Evolutionary conservation across 2,329 filamentous ascomycete genomes (phyloP).

Genomic region (Penicillium occitanis): DNA sequence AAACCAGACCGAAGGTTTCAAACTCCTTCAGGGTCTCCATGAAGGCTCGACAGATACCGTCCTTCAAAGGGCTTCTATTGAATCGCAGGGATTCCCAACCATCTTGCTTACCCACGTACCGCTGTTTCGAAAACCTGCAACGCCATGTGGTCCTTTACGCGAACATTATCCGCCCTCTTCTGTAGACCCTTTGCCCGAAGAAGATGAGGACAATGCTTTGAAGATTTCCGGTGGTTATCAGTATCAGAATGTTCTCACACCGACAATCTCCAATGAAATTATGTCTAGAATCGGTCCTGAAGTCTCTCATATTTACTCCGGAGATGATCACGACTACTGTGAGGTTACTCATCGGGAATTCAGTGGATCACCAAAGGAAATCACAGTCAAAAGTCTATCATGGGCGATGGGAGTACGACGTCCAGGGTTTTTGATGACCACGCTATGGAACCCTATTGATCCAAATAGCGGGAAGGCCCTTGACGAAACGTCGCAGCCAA

Average conservation of each 20-base stretch:
- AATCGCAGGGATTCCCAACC: slow-evolving; percentile 69
- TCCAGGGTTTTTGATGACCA: slow-evolving; percentile 84
- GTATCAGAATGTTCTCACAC: slow-evolving; percentile 90
- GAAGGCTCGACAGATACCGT: slow-evolving; percentile 52
- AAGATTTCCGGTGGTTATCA: slow-evolving; percentile 79
- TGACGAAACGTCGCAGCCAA: slow-evolving; percentile 39
- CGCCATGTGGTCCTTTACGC: slow-evolving; percentile 81
- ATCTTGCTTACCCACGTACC: slow-evolving; percentile 90
- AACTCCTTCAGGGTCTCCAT: slow-evolving; percentile 61
- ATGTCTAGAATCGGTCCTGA: slow-evolving; percentile 73
- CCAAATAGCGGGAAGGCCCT: slow-evolving; percentile 39
- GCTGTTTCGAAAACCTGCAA: slow-evolving; percentile 75
- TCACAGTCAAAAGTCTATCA: slow-evolving; percentile 91
- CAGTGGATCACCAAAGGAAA: slow-evolving; percentile 66
- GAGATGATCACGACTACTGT: slow-evolving; percentile 98
- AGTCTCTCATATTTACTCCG: slow-evolving; percentile 83
- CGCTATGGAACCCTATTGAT: slow-evolving; percentile 88
- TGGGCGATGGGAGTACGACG: slow-evolving; percentile 94
- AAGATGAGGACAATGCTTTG: slow-evolving; percentile 75
- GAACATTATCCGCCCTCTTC: slow-evolving; percentile 77
- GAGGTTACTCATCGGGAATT: slow-evolving; percentile 76
- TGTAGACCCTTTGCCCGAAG: slow-evolving; percentile 56
- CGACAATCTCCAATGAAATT: slow-evolving; percentile 71
- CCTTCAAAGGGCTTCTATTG: slow-evolving; percentile 26
- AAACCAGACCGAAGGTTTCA: slow-evolving; percentile 58